A percentile compares a stretch with the other conserved stretches of the same genome.
Evolutionary conservation across 129 eudicot genomes (phyloP).

Genomic region (Centrapalus pauciflorus): DNA sequence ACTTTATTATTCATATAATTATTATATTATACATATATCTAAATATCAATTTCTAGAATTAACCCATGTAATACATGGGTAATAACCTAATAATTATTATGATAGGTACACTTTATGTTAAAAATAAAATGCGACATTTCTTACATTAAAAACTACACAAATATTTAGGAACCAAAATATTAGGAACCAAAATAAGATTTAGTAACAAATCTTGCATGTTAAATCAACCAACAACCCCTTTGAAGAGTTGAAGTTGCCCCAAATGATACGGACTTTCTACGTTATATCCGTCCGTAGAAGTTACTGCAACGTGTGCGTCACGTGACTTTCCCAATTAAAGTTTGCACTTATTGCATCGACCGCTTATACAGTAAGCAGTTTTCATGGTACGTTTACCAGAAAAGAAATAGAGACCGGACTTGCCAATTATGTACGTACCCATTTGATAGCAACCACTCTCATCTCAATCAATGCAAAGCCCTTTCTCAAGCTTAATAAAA

Average conservation of each 20-base stretch:
- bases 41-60: too few relatives aligned
- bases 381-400: slow-evolving; percentile 4
- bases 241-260: not conserved
- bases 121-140: too few relatives aligned
- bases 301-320: slow-evolving; percentile 5
- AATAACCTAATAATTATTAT: too few relatives aligned
- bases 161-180: too few relatives aligned
- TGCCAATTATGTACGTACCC: slow-evolving; percentile 27
- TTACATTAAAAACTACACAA: too few relatives aligned
- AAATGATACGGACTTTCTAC: too few relatives aligned
- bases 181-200: not conserved
- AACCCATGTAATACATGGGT: too few relatives aligned
- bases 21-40: too few relatives aligned
- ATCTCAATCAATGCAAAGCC: not conserved
- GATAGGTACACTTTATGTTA: too few relatives aligned
- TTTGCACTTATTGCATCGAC: slow-evolving; percentile 5
- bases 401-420: slow-evolving; percentile 17
- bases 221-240: not conserved
- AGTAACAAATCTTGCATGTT: not conserved
- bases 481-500: not conserved
- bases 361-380: slow-evolving; percentile 16
- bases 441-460: slow-evolving; percentile 23
- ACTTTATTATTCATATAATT: too few relatives aligned
- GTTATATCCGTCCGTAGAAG: too few relatives aligned
- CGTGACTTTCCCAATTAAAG: slow-evolving; percentile 5